These are phyloP conservation scores for Logfia minima DNA, from an alignment of 129 eudicot species.

Conservation along the genomic window DNA sequence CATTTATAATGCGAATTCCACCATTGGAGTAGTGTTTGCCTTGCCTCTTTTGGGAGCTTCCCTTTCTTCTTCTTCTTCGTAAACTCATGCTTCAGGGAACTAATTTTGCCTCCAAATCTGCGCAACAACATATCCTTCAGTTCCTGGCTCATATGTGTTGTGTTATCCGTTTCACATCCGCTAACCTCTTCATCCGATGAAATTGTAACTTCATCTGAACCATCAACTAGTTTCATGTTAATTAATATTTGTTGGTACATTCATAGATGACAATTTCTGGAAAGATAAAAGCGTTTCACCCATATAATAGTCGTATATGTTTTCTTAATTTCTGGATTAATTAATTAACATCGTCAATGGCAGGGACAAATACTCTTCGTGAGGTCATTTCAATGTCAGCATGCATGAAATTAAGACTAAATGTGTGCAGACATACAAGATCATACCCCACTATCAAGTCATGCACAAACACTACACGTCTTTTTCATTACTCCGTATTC, in stretches of 20 bases:
- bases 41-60: slow-evolving; percentile 87
- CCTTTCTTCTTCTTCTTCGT: slow-evolving; percentile 88
- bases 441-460: too few species aligned
- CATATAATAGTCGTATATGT: too few species aligned
- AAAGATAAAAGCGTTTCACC: too few species aligned
- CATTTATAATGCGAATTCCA: slow-evolving; percentile 83
- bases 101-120: slow-evolving; percentile 69
- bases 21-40: slow-evolving; percentile 80
- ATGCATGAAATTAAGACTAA: too few species aligned
- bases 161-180: slow-evolving; percentile 49
- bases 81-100: slow-evolving; percentile 58
- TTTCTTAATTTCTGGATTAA: too few species aligned
- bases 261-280: not conserved
- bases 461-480: too few species aligned
- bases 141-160: slow-evolving; percentile 49
- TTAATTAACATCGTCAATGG: too few species aligned
- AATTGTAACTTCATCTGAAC: slow-evolving; percentile 34
- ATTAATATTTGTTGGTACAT: too few species aligned
- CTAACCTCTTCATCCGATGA: slow-evolving; percentile 70
- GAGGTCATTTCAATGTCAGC: too few species aligned
- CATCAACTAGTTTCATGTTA: not conserved
- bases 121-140: slow-evolving; percentile 70
- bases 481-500: too few species aligned
- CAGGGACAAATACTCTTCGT: too few species aligned
- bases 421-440: too few species aligned